Evolutionary conservation across 805 yeast genomes (phyloP), one percentile per base, ranked within the genome.

Genomic region (Wickerhamiella slavikovae): DNA sequence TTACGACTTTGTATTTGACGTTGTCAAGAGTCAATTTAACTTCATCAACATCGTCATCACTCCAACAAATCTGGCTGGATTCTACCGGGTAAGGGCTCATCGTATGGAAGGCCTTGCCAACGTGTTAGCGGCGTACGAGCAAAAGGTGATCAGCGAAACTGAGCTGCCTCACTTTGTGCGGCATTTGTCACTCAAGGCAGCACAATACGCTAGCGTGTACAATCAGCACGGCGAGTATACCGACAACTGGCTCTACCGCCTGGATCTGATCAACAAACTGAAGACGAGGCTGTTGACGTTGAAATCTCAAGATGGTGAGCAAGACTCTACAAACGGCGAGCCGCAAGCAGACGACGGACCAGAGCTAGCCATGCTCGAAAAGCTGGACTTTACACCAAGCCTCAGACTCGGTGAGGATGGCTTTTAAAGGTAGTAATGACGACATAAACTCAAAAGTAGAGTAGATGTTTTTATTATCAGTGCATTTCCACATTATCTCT

Each of bases 41-140:
- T 79, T 79, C 47, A 58, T 82, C 46, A 76, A 73, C 39, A 67
- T 80, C 36, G 91, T 78, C 22, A 67, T 80, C 17, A 60, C 71
- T 4, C 92, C 92, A 11, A 40, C 43, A 15, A 34, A 34, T 27
- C 20, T 29, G 12, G 23, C 32, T 16, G 38, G 37, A 10, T 45
- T 35, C 41, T 78, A 59, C 54, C 66, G 64, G 38, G 82, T 79
- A 8, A 66, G 74, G 34, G 59, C 70, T 1, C 68, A 58, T 47
- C 55, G 82, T 35, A 58, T 73, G 32, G 57, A 66, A 3, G 83
- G 80, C 2, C 69, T 77, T 7, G 85, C 85, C 3, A 80, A 75
- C 3, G 59, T 77, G 6, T 68, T 77, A 42, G 71, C 91, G 1
- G 68, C 83, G 0, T 64, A 76, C 25, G 83, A 75, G 42, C 64